Conservation (phyloP, 441 rosid genomes). For the Pelargonium myrrhifolium region DNA sequence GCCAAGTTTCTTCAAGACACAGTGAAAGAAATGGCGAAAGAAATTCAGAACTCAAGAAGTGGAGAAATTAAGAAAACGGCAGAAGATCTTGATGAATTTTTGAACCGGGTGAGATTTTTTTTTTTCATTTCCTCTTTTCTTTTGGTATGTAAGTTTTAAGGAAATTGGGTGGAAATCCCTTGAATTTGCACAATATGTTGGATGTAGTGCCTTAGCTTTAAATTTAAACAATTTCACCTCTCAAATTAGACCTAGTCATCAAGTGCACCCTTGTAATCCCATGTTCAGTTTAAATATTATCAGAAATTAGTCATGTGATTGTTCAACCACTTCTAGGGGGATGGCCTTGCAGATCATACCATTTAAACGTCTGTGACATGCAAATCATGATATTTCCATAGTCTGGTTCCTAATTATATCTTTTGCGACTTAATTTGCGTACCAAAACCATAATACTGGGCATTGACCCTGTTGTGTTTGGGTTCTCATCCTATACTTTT, state of each 20-base stretch:
- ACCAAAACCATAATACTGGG: not conserved
- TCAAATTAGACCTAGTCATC: not conserved
- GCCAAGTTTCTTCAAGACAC: slow-evolving; percentile 92
- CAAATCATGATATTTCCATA: not conserved
- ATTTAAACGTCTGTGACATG: not conserved
- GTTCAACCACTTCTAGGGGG: not conserved
- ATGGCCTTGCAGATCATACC: not conserved
- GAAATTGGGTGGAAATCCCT: too few relatives aligned
- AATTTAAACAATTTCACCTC: not conserved
- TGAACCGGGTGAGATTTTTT: slow-evolving; percentile 35
- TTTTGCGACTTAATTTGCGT: not conserved
- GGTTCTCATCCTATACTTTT: not conserved
- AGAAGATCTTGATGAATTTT: slow-evolving; percentile 52
- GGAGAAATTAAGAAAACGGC: slow-evolving; percentile 52
- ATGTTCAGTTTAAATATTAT: not conserved
- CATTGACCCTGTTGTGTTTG: not conserved
- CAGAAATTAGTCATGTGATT: not conserved
- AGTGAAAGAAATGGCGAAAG: slow-evolving; percentile 64
- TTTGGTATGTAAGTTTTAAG: too few relatives aligned
- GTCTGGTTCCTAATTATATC: not conserved
- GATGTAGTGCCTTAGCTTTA: too few relatives aligned
- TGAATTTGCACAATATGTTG: too few relatives aligned
- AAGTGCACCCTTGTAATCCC: not conserved
- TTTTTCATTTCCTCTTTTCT: not conserved
- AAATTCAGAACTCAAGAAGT: slow-evolving; percentile 48